Base-by-base conservation (phyloP, 192 early-diverging fungal species). In the Bifiguratus adelaidae region DNA sequence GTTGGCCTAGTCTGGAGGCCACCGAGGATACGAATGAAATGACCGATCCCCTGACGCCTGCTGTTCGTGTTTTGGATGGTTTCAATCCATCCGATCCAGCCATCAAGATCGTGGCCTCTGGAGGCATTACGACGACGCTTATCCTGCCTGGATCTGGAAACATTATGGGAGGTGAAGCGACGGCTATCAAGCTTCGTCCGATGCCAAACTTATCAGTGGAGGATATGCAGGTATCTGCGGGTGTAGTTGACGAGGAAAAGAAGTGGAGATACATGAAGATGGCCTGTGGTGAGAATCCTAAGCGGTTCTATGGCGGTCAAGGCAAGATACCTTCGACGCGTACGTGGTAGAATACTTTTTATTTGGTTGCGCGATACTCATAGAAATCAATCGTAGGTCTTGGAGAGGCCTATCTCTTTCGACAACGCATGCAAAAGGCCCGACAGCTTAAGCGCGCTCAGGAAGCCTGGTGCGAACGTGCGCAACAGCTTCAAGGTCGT, bases 231-330 rank as follows among this genome's bases (percentile, higher is more conserved):
- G 20, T 82, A n/a, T 57, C 64, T 34, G 51, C 53, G 12, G 71
- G 69, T 30, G 50, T 78, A 25, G 42, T 52, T 16, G 27, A 41
- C 8, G 48, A 42, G 34, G 65, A 62, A 21, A 55, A 53, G 7
- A 24, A 40, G 11, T 68, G 68, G 65, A 51, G 76, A 5, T 82
- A 71, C 55, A 81, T 81, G 70, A 82, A 82, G 45, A 78, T 81
- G 74, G 80, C 80, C 0, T 82, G 80, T 55, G 78, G 80, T 20
- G 80, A 82, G 50, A 82, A 82, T 53, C 65, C 78, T 6, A 81
- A 74, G 34, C 13, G 44, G 15, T 23, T 42, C 30, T 77, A 70
- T 33, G 68, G 66, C 12, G 24, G 25, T 42, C 26, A 50, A 25
- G 55, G 48, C 30, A 26, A 44, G 22, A 50, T 65, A 50, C 65